A percentile compares a stretch with the other conserved stretches of the same genome.
phyloP scores from a whole-genome alignment of 352 stramenopile genomes.

The Globisporangium apiculatum region DNA sequence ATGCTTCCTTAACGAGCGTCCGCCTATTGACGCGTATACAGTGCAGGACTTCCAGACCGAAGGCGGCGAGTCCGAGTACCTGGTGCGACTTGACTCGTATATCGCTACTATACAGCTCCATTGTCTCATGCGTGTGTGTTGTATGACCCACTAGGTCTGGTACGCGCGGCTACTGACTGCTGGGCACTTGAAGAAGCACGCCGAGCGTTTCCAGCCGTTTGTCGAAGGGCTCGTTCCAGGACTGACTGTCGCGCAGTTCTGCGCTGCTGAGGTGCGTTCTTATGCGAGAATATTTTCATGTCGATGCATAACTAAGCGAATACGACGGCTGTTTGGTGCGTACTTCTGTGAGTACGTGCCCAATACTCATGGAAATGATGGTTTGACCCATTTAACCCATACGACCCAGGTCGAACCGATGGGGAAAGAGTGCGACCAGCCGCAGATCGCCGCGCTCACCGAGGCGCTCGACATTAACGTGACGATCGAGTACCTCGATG shows the following conservation, averaged over 20 bases:
- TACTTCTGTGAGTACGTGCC: too few relatives aligned
- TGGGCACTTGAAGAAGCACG: constrained; percentile 83
- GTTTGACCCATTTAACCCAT: neutral
- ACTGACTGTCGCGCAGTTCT: constrained; percentile 80
- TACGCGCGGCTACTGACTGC: constrained; percentile 83
- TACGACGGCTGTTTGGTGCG: neutral
- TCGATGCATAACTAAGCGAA: neutral
- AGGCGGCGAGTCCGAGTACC: constrained; percentile 78
- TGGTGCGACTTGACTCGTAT: constrained; percentile 22
- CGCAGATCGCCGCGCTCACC: constrained; percentile 89
- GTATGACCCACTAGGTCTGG: constrained; percentile 43
- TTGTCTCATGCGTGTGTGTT: neutral
- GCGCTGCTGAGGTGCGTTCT: constrained; percentile 45
- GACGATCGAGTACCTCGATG: constrained; percentile 93
- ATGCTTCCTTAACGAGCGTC: constrained; percentile 7
- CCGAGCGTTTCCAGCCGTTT: constrained; percentile 87
- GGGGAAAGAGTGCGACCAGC: constrained; percentile 91
- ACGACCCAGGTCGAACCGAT: constrained; percentile 86
- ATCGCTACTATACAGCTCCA: neutral
- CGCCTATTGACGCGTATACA: constrained; percentile 29
- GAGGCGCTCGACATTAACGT: constrained; percentile 87
- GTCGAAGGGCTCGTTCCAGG: constrained; percentile 79
- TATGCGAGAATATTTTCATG: neutral
- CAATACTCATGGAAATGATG: too few relatives aligned
- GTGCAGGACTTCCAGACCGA: constrained; percentile 83